Evolutionary conservation across 1,139 yeast genomes (phyloP), one percentile per base, ranked within the genome.

Genomic region (Sugiyamaella sp.): DNA sequence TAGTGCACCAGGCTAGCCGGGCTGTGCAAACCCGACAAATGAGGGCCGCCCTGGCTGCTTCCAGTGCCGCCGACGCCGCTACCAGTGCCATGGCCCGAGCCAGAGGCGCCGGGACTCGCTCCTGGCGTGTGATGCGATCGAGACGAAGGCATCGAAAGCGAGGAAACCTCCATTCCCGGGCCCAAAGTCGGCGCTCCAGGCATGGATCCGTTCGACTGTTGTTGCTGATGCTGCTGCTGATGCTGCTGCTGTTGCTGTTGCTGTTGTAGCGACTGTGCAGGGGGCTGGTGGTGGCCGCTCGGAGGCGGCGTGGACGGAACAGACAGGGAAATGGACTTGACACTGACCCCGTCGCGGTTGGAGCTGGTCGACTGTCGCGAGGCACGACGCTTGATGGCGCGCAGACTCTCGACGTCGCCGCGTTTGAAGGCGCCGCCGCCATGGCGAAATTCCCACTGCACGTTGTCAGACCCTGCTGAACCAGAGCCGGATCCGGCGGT

Each of bases 401-500:
- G 74, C 52, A 89, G 72, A 9, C 84, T 76, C 44, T 78, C 82
- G 56, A 84, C 82, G 66, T 90, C 93, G 53, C 89, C 90, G 57
- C 88, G 84, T 62, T 78, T 80, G 71, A 91, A 91, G 55, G 78
- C 74, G 4, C 95, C 96, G 39, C 85, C 81, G 44, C 87, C 83
- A 66, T 91, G 99, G 60, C 85, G 85, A 72, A 91, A 91, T 70
- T 89, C 96, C 98, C 98, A 91, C 53, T 71, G 74, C 3, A 80
- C 57, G 72, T 60, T 27, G 21, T 53, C 55, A 59, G 63, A 46
- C 57, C 56, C 49, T 49, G 64, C 24, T 56, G 58, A 57, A 59
- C 58, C 57, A 40, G 52, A 50, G 12, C 64, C 63, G n/a, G 64
- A 57, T 29, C 65, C 58, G 41, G 69, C 54, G 59, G 59, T 21